Base-by-base conservation (phyloP, 805 yeast genomes). In the Pichia paraexigua region DNA sequence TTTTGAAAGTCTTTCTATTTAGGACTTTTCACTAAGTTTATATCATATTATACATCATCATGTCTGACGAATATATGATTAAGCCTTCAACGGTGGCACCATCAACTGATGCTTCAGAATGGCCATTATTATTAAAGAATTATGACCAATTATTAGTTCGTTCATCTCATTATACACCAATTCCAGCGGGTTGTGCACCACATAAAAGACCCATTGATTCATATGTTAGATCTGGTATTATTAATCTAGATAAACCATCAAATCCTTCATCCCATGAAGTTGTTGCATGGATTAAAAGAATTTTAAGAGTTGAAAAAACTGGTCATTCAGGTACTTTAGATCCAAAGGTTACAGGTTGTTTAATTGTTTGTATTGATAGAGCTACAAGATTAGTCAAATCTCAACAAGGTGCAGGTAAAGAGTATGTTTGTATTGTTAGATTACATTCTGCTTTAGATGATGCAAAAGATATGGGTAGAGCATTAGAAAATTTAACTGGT, bases 331-430 rank as follows among this genome's bases (percentile, higher is more conserved):
- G 99, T 75, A 94, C 99, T 58, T 79, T 94, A 70, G 99, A 94
- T 77, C 99, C 99, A 59, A 69, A 69, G 72, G 99, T 94, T 65
- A 94, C 99, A 47, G 99, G 99, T 60, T 94, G 99, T 78, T 78
- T 94, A 69, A 94, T 94, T 70, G 99, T 94, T 56, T 94, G 99
- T 80, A 80, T 94, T 60, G 99, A 94, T 73, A 83, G 97, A 70
- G 99, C 99, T 53, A 94, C 99, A 51, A 84, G 99, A 74, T 79
- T 94, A 67, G 99, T 94, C 60, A 94, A 94, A 73, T 88, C 97
- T 50, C 99, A 94, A 76, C 99, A 94, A 73, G 98, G 98, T 75
- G 99, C 99, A 45, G 99, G 99, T 79, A 94, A 94, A 71, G 99
- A 94, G 83, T 94, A 94, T 74, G 99, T 94, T 51, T 94, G 98